Evolutionary conservation across 805 yeast genomes (phyloP).

Genomic region (Candida dajiaensis): DNA sequence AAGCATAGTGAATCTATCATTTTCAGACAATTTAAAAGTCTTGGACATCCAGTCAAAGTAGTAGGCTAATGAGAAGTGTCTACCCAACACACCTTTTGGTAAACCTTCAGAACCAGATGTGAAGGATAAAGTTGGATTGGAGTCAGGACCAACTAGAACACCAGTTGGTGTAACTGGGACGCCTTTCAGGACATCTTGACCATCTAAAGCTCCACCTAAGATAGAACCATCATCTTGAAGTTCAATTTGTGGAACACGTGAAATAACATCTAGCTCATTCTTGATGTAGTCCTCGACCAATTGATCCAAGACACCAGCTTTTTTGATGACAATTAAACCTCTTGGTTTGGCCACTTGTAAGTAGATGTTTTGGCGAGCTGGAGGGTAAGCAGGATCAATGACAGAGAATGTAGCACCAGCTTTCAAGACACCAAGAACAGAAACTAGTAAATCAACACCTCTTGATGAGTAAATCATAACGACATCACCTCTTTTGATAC

Average conservation of each 20-base stretch:
- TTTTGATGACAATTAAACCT: slow-evolving; percentile 83
- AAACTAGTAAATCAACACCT: slow-evolving; percentile 94
- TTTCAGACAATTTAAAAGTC: slow-evolving; percentile 66
- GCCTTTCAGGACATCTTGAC: slow-evolving; percentile 44
- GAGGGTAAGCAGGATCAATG: slow-evolving; percentile 98
- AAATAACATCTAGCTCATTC: slow-evolving; percentile 63
- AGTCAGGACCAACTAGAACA: slow-evolving; percentile 93
- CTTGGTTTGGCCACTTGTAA: slow-evolving; percentile 89
- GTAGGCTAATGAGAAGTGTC: slow-evolving; percentile 94
- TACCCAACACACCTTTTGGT: slow-evolving; percentile 97
- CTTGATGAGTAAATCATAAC: slow-evolving; percentile 97
- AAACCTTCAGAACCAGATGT: slow-evolving; percentile 98
- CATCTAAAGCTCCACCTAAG: slow-evolving; percentile 45
- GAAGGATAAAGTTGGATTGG: slow-evolving; percentile 93
- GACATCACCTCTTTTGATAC: slow-evolving; percentile 86
- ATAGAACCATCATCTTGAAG: slow-evolving; percentile 71
- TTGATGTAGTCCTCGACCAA: slow-evolving; percentile 74
- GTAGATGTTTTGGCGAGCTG: slow-evolving; percentile 93
- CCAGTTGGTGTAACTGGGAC: slow-evolving; percentile 64
- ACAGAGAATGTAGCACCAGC: slow-evolving; percentile 99
- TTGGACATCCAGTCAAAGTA: slow-evolving; percentile 99
- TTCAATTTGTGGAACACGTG: slow-evolving; percentile 73
- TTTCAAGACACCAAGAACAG: slow-evolving; percentile 95
- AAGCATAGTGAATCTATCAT: slow-evolving; percentile 93
- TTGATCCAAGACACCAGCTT: slow-evolving; percentile 80